Conservation (phyloP, 2,329 filamentous ascomycete genomes). For the Whalleya microplaca region DNA sequence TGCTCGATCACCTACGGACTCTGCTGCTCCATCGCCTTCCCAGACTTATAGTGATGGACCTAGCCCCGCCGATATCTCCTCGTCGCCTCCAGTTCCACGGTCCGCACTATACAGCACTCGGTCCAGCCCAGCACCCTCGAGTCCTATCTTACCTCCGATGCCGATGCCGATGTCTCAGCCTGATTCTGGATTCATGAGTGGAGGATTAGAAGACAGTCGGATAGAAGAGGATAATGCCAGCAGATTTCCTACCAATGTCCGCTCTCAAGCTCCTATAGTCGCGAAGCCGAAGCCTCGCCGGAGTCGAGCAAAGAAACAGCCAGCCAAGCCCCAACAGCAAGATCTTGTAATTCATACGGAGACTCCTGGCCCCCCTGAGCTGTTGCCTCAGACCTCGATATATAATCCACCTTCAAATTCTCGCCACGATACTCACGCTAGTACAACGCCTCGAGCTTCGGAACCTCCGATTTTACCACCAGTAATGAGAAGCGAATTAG, state of each 20-base stretch:
- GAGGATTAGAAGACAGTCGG: constrained; percentile 64
- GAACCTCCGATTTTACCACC: constrained; percentile 8
- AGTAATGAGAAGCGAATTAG: neutral
- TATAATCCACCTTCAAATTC: constrained; percentile 42
- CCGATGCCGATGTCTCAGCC: constrained; percentile 61
- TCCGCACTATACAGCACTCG: constrained; percentile 54
- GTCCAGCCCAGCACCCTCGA: constrained; percentile 73
- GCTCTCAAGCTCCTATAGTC: constrained; percentile 30
- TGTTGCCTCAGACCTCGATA: constrained; percentile 47
- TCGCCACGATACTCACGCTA: constrained; percentile 18
- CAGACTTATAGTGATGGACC: constrained; percentile 57
- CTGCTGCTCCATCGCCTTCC: constrained; percentile 54
- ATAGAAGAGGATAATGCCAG: constrained; percentile 64
- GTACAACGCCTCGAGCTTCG: constrained; percentile 17
- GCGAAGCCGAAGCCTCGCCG: constrained; percentile 39
- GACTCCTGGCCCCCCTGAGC: constrained; percentile 47
- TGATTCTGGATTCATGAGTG: constrained; percentile 86
- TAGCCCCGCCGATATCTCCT: constrained; percentile 82
- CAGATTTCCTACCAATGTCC: constrained; percentile 44
- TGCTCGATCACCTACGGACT: constrained; percentile 59
- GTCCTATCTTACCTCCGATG: constrained; percentile 73
- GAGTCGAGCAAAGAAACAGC: constrained; percentile 37
- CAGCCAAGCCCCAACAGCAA: constrained; percentile 26
- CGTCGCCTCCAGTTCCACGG: constrained; percentile 82
- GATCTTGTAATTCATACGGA: constrained; percentile 46